These are phyloP conservation scores for Neurospora sp. DNA, from an alignment of 495 filamentous ascomycete species.

Conservation along the genomic window DNA sequence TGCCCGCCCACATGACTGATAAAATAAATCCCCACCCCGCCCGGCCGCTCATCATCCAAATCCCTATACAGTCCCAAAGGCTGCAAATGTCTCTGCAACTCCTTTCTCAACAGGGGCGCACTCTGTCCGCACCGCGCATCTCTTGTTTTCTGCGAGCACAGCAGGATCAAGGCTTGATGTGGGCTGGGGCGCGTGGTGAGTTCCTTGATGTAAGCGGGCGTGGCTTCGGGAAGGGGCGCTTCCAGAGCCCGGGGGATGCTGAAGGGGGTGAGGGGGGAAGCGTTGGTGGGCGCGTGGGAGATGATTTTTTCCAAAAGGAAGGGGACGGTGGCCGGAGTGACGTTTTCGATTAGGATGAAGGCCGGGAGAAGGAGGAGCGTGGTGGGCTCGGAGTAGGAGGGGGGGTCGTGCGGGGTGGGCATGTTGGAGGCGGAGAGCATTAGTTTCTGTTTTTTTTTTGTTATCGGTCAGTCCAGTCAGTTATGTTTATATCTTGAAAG, in stretches of 20 bases:
- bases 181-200: conserved; percentile 62
- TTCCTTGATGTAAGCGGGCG: conserved; percentile 20
- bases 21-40: conserved; percentile 90
- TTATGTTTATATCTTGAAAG: not conserved
- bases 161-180: conserved; percentile 76
- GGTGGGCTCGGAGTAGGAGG: conserved; percentile 56
- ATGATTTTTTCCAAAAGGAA: conserved; percentile 64
- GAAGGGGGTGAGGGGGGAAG: conserved; percentile 47
- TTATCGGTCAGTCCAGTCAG: too few species aligned
- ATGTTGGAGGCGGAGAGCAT: conserved; percentile 95
- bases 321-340: conserved; percentile 65
- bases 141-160: conserved; percentile 86
- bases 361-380: conserved; percentile 79
- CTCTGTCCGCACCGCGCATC: conserved; percentile 93
- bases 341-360: conserved; percentile 77
- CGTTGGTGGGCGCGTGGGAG: conserved; percentile 62
- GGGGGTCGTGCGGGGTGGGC: conserved; percentile 53
- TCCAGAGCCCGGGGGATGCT: conserved; percentile 32
- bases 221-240: conserved; percentile 41
- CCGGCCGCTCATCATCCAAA: conserved; percentile 72
- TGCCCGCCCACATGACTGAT: conserved; percentile 94
- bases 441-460: conserved; percentile 40
- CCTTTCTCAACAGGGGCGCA: conserved; percentile 73
- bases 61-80: conserved; percentile 79
- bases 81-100: conserved; percentile 84